Evolutionary conservation across 148 eudicot genomes (phyloP), one percentile per base, ranked within the genome.

Genomic region (Diospyros kaki): DNA sequence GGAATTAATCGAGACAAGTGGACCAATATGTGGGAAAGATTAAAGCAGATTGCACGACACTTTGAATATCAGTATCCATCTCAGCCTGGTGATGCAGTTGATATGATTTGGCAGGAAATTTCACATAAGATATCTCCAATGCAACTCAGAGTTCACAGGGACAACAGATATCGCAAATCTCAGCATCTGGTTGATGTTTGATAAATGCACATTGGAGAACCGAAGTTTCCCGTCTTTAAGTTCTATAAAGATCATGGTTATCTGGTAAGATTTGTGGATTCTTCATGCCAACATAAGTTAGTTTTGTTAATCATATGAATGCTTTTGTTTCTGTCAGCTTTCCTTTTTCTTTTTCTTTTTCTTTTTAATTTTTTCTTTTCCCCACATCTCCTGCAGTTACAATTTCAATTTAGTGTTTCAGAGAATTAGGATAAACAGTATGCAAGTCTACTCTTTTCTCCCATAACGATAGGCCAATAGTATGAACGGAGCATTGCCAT

Each of bases 31-130:
- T 95, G 97, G 99, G 77, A 76, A 68, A 88, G 83, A 73, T 84
- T 95, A 64, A 92, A 93, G 85, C 82, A 85, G 71, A 80, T 90
- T 42, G 75, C 81, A 50, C 78, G 71, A 52, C 96, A 93, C 75
- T 93, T 90, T 72, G 99, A 93, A 78, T 95, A 83, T 75, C 94
- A 83, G 80, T 87, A 81, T 84, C 99, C 98, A 8, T 89, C 97
- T 38, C 83, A 66, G 73, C 83, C 85, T 51, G 85, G 73, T 18
- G 97, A 95, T 73, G 99, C 97, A 53, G 94, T 93, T 66, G 89
- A 93, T 82, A 92, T 95, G 99, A 91, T 91, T 65, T 95, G 99
- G 99, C 84, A 83, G 84, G 86, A 88, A 61, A 72, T 93, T 48
- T 83, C 90, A 1, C 80, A 89, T 3, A 95, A 90, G 84, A 46